phyloP scores from a whole-genome alignment of 805 yeast species.

The Cyberlindnera bimundalis region DNA sequence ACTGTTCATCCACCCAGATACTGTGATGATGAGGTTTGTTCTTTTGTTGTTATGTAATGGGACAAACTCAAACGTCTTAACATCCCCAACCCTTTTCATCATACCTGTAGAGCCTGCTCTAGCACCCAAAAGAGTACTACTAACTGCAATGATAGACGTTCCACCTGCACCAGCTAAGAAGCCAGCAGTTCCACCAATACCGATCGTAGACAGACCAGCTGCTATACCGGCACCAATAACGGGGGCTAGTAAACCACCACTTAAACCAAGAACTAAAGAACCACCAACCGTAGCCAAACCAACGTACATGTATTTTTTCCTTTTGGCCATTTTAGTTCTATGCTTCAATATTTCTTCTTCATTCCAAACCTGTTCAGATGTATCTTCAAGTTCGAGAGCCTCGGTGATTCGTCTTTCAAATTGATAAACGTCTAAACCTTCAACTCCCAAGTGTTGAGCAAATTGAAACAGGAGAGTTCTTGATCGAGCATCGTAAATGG shows the following conservation, averaged over 20 bases:
- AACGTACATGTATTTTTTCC: constrained; percentile 73
- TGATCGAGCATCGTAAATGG: constrained; percentile 86
- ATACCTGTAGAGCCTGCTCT: constrained; percentile 84
- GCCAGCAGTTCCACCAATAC: constrained; percentile 89
- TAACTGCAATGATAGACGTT: constrained; percentile 86
- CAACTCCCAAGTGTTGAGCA: constrained; percentile 57
- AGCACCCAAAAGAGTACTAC: constrained; percentile 91
- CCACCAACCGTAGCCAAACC: constrained; percentile 98
- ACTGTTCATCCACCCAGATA: constrained; percentile 98
- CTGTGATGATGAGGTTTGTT: constrained; percentile 80
- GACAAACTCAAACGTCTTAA: constrained; percentile 87
- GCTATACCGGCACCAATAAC: constrained; percentile 98
- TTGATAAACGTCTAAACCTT: constrained; percentile 69
- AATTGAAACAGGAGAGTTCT: constrained; percentile 71
- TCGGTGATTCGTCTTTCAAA: constrained; percentile 91
- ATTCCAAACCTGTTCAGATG: constrained; percentile 73
- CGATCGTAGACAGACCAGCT: constrained; percentile 93
- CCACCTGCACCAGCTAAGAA: constrained; percentile 97
- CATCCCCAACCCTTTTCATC: constrained; percentile 83
- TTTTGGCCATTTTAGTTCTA: constrained; percentile 63
- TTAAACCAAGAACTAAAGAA: constrained; percentile 85
- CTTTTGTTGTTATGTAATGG: constrained; percentile 91
- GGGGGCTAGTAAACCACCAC: constrained; percentile 95
- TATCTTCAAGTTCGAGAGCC: constrained; percentile 83
- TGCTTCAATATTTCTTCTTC: constrained; percentile 64